Base-by-base conservation (phyloP, 2,329 filamentous ascomycete genomes). In the Calonectria multiphialidica region DNA sequence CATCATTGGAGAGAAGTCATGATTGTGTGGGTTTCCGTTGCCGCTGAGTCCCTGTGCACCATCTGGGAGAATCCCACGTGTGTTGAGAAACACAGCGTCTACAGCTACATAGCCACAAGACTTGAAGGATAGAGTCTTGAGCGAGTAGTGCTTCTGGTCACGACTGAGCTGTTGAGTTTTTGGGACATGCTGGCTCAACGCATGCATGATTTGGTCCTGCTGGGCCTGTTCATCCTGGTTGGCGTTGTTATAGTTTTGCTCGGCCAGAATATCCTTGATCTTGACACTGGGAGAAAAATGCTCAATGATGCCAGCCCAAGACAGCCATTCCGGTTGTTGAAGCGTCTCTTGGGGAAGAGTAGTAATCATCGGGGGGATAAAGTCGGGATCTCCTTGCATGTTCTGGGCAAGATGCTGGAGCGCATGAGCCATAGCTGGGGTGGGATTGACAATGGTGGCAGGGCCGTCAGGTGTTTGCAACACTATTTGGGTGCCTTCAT, bases 51-150 rank as follows among this genome's bases (percentile, higher is more conserved):
- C 73, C 33, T 79, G 76, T 2, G 72, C 74, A 13, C 78, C 72
- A 13, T 73, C 47, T 2, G 81, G 79, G 23, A 86, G 74, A 57
- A 86, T 77, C 28, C 73, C 74, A 62, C 82, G 80, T 12, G 86
- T 83, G 68, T 86, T 82, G 55, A 87, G 80, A 30, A 79, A 78
- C 0, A 78, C 66, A 0, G 72, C 35, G 21, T 84, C 81, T 1
- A 92, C 79, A 7, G 82, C 80, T 40, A 87, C 89, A 76, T 93
- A 93, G 63, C 91, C 91, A 78, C 91, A 93, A 0, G 90, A 92
- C 37, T 87, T 87, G 81, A 93, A 88, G 1, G 86, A 84, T 35
- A 93, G 81, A 16, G 77, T 81, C 30, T 80, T 79, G 25, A 87
- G 76, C 18, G 75, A 76, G 42, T 82, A 82, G 5, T 66, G 71